These are phyloP conservation scores for Sclerotinia subarctica DNA, from an alignment of 2,329 filamentous ascomycete genomes.

Conservation along the genomic window DNA sequence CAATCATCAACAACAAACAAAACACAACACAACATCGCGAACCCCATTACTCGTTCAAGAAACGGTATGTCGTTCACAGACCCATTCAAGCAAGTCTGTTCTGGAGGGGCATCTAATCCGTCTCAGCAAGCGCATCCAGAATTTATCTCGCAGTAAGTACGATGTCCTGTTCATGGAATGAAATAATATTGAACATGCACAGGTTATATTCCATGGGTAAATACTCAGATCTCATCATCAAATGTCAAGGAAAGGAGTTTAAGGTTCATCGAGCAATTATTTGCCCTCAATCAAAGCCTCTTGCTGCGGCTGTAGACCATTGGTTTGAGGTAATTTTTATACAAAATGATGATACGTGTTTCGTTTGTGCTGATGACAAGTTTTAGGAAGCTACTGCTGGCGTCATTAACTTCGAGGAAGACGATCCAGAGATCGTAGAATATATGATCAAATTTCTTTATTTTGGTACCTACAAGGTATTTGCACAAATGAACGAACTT, in stretches of 20 bases:
- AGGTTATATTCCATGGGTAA: conserved; percentile 12
- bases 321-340: conserved; percentile 16
- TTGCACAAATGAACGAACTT: conserved; percentile 1
- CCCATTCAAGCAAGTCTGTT: background rate
- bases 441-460: conserved; percentile 22
- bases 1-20: background rate
- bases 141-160: conserved; percentile 12
- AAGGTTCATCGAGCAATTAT: conserved; percentile 29
- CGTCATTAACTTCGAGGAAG: conserved; percentile 20
- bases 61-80: background rate
- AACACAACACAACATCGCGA: background rate
- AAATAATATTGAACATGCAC: background rate
- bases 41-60: background rate
- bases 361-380: background rate
- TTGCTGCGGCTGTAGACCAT: conserved; percentile 25
- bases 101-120: background rate
- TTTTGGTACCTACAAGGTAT: conserved; percentile 1
- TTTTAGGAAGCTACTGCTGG: conserved; percentile 19
- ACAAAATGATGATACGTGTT: background rate
- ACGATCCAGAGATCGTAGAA: conserved; percentile 20
- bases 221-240: conserved; percentile 28
- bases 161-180: background rate
- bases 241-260: conserved; percentile 23
- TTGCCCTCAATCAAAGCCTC: conserved; percentile 26
- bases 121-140: background rate